Percentiles rank a stretch among this genome's conserved stretches.
Evolutionary conservation across 2,329 filamentous ascomycete genomes (phyloP).

Genomic region (Zymoseptoria brevis): DNA sequence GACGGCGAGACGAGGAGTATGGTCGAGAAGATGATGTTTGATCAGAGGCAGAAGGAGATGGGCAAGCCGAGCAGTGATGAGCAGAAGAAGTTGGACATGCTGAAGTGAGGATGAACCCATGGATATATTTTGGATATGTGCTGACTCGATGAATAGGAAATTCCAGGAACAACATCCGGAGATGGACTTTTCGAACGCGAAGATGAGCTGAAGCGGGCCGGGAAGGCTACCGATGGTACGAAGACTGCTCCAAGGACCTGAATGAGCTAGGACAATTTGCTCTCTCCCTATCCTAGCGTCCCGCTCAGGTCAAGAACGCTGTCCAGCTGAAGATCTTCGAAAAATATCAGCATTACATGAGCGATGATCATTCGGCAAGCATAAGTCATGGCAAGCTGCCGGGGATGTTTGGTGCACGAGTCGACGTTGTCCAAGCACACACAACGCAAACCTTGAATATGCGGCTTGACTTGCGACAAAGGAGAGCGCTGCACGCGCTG

Average conservation of each 20-base stretch:
- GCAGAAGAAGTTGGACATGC: slow-evolving; percentile 85
- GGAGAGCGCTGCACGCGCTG: too few relatives aligned
- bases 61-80: slow-evolving; percentile 87
- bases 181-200: slow-evolving; percentile 61
- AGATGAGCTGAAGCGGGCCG: slow-evolving; percentile 37
- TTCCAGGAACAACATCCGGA: slow-evolving; percentile 76
- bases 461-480: background rate
- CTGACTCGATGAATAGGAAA: slow-evolving; percentile 40
- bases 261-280: background rate
- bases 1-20: slow-evolving; percentile 91
- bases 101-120: slow-evolving; percentile 44
- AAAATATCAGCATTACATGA: too few relatives aligned
- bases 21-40: slow-evolving; percentile 99
- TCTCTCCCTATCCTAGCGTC: too few relatives aligned
- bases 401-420: too few relatives aligned
- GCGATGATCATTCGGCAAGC: too few relatives aligned
- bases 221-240: background rate
- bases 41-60: slow-evolving; percentile 92
- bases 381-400: too few relatives aligned
- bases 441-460: background rate
- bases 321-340: too few relatives aligned
- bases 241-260: background rate
- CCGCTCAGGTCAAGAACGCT: too few relatives aligned
- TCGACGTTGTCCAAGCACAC: background rate
- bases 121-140: background rate